Base-by-base conservation (phyloP, 345 rosid species). In the Pistacia vera region DNA sequence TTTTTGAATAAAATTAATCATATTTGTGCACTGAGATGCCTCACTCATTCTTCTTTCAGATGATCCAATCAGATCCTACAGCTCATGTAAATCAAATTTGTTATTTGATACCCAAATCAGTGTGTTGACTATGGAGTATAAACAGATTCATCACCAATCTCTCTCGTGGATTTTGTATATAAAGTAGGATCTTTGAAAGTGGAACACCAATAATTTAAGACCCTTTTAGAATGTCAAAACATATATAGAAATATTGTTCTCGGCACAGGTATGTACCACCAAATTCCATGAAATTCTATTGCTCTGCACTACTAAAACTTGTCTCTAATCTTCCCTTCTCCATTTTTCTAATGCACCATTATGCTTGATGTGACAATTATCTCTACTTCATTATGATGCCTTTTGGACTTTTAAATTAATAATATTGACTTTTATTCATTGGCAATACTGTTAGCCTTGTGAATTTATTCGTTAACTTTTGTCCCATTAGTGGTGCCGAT, bases 311-410 rank as follows among this genome's bases (percentile, higher is more conserved):
- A 1, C 14, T 70, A 33, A n/a, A 22, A 46, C 49, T 33, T 22
- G 44, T 63, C 60, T 64, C 14, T 22, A 2, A 20, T 11, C 61
- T 49, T 56, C 41, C 14, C 30, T 28, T 56, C 58, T 2, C 10
- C 16, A 59, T 11, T 66, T 2, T 18, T 46, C 35, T 58, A 36
- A 25, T 63, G 62, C 11, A n/a, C 56, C 41, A 74, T 70, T 62
- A 60, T 79, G 41, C n/a, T 62, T 48, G 81, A 80, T 52, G 76
- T n/a, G 77, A 75, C 69, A 66, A 73, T 66, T 77, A 57, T 80
- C 60, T 71, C 17, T 52, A 70, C 35, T 70, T 74, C 55, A 74
- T 69, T 57, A 77, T 70, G 3, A 12, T 58, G 54, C 61, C 72
- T 77, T 70, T 81, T 63, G 18, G 78, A 73, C 75, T 73, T 73